Evolutionary conservation across 805 yeast species (phyloP), one percentile per base, ranked within the genome.

Genomic region (Yarrowia phangngaensis): DNA sequence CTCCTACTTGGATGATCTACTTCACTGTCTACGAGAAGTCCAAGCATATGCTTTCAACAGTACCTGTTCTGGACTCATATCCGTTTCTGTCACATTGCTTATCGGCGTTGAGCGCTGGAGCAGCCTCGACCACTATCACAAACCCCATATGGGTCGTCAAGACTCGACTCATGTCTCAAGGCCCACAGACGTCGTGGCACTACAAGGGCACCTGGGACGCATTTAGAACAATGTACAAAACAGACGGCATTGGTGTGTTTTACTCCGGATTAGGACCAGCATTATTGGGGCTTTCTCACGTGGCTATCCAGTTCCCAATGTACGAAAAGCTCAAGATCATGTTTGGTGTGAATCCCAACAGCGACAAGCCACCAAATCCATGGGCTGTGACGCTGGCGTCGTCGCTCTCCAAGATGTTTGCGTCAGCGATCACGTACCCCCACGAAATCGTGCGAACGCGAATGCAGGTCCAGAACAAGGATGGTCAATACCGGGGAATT

Each of bases 71-170:
- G 64, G 29, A 51, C 19, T 52, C 53, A n/a, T 53, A 54, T 16
- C 63, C 64, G 8, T 53, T 56, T 66, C 66, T 56, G 27, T 68
- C 34, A 53, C 75, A 52, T 68, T 71, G 67, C 60, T 69, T 70
- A 45, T 68, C 79, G 47, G 97, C 98, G 1, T 73, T 90, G 41
- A 75, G 86, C 4, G 95, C 97, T 1, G 98, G 98, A 20, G 78
- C 85, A 50, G 78, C 81, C 6, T 84, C 95, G 2, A 84, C 97
- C 0, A 71, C 86, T 8, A 64, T 80, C 7, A 90, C 95, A 0
- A 92, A 92, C 63, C 98, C 98, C 8, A 85, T 90, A 11, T 92
- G 98, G 98, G 97, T 92, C 34, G 89, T 92, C 22, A 92, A 92
- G 63, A 92, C 98, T 1, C 71, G 98, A 59, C 68, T 92, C 45